Percentiles rank a stretch among this genome's conserved stretches.
These are phyloP conservation scores for Claviceps capensis DNA, from an alignment of 2,329 filamentous ascomycete genomes.

Conservation along the genomic window DNA sequence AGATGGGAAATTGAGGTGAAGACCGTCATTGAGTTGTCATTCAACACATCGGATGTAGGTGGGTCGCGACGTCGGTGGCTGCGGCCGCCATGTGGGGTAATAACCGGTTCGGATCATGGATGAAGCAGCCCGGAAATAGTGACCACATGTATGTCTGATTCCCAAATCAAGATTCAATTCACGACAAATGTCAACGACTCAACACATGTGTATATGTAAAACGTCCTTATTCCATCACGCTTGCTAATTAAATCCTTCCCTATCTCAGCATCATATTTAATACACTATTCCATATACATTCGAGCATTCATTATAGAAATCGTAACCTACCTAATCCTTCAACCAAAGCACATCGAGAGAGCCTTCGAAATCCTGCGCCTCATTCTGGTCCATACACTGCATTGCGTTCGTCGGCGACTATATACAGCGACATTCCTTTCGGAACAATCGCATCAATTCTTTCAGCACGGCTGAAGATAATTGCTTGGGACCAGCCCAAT, in stretches of 20 bases:
- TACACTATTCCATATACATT: not conserved
- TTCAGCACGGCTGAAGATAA: slow-evolving; percentile 43
- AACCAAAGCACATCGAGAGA: not conserved
- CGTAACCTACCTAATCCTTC: not conserved
- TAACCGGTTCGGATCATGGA: too few relatives aligned
- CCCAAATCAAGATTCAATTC: too few relatives aligned
- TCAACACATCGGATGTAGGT: not conserved
- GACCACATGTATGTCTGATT: too few relatives aligned
- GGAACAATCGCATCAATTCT: not conserved
- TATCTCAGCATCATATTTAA: not conserved
- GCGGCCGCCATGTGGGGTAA: not conserved
- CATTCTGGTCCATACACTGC: not conserved
- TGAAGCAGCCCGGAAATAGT: not conserved
- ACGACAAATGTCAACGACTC: too few relatives aligned
- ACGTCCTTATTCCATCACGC: not conserved
- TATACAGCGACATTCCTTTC: slow-evolving; percentile 3
- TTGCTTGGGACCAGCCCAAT: slow-evolving; percentile 54
- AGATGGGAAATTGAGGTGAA: not conserved
- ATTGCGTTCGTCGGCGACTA: not conserved
- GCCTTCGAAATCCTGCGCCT: not conserved
- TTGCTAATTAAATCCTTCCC: not conserved
- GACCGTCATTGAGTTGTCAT: slow-evolving; percentile 1
- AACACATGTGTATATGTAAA: too few relatives aligned
- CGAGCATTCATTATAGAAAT: not conserved
- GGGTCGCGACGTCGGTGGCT: not conserved